Evolutionary conservation across 306 rosid species (phyloP), one percentile per base, ranked within the genome.

Genomic region (Luffa acutangula): DNA sequence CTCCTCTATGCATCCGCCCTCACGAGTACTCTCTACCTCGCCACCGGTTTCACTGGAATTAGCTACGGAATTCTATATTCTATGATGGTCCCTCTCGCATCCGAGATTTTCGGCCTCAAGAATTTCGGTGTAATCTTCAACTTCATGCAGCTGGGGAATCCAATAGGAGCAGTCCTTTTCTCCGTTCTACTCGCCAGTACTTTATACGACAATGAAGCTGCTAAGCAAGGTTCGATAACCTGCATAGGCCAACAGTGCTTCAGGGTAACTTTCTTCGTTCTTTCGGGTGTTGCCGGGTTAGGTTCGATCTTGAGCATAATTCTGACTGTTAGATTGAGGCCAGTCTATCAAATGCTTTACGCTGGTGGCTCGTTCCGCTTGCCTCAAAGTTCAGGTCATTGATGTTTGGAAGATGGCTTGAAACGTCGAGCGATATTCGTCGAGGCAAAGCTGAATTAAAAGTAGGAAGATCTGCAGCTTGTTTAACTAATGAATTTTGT

Each of bases 301-400:
- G 97, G 92, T 74, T 77, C 94, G 54, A 82, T 90, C 83, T 77
- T 94, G 81, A 85, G 92, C 80, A 34, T 88, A 73, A 85, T 92
- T 82, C 84, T 94, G 85, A 89, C 97, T 6, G 13, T 89, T 76
- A 81, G 97, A 87, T 83, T 89, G 31, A 82, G 89, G 20, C 93
- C 94, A 1, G 96, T 93, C 34, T 93, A 93, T 85, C 87, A 86
- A 81, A 88, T 87, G 96, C 84, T 93, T 4, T 93, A 89, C 60
- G 83, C 93, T 1, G 84, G 89, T 21, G 93, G 96, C 46, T 88
- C 91, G 13, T 89, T 93, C 85, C 85, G 87, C 51, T 71, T 72
- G 72, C 89, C 84, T 80, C 83, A 75, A 36, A 79, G 73, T 57
- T 79, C 88, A 67, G 70, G 53, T 56, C 84, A 79, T 76, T 82